A percentile compares a stretch with the other conserved stretches of the same genome.
Conservation (phyloP, 495 filamentous ascomycete species). For the Podospora pseudoanserina region DNA sequence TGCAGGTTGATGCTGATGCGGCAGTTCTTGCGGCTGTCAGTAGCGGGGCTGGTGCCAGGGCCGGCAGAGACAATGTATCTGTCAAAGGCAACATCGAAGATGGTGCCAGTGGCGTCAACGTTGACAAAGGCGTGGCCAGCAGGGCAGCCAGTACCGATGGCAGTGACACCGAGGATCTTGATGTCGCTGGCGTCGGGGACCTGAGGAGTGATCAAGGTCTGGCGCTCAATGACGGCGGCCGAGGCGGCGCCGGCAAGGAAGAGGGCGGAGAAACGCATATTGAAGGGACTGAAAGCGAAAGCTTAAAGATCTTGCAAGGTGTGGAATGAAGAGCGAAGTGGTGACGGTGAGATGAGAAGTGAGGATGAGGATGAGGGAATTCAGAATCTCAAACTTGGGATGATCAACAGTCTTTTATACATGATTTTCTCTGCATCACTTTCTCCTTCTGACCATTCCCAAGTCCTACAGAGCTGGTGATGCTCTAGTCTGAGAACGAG, state of each 20-base stretch:
- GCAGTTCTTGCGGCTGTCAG: conserved; percentile 46
- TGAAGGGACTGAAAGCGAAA: conserved; percentile 12
- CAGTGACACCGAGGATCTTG: conserved; percentile 30
- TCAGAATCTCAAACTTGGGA: not conserved
- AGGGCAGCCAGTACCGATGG: conserved; percentile 34
- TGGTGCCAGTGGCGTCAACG: conserved; percentile 34
- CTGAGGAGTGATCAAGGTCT: conserved; percentile 5
- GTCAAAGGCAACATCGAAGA: conserved; percentile 48
- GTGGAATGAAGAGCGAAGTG: not conserved
- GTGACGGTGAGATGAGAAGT: not conserved
- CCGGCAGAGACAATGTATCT: conserved; percentile 46
- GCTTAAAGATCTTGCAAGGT: not conserved
- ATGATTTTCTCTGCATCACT: not conserved
- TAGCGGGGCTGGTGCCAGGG: conserved; percentile 29
- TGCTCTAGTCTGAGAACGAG: not conserved
- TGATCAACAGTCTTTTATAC: conserved; percentile 9
- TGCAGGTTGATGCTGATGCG: conserved; percentile 44
- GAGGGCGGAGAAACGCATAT: conserved; percentile 24
- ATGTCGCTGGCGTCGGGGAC: conserved; percentile 15
- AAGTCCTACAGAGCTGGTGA: not conserved
- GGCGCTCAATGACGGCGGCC: conserved; percentile 12
- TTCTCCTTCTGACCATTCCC: not conserved
- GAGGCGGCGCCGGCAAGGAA: conserved; percentile 21
- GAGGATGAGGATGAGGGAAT: conserved; percentile 4
- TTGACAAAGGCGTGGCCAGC: conserved; percentile 32